Conservation (phyloP, 371 early-diverging fungal species). For the Mortierella sp. region DNA sequence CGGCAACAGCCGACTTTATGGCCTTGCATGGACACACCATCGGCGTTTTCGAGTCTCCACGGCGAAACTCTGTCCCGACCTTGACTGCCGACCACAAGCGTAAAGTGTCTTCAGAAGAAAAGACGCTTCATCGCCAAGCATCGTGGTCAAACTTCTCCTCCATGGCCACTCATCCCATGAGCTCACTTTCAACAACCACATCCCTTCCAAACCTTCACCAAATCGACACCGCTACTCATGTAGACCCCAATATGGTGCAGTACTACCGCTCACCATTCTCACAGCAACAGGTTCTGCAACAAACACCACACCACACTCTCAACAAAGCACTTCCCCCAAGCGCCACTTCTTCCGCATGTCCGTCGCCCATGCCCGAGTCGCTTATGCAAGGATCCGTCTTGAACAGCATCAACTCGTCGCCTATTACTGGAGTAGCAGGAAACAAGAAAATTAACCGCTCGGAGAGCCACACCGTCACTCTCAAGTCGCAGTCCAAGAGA, state of each 20-base stretch:
- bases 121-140: conserved; percentile 48
- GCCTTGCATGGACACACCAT: conserved; percentile 46
- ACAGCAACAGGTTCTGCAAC: conserved; percentile 18
- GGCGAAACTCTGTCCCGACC: conserved; percentile 52
- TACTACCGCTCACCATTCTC: conserved; percentile 36
- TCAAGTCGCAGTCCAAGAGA: conserved; percentile 61
- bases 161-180: conserved; percentile 11
- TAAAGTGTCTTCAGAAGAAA: conserved; percentile 45
- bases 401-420: conserved; percentile 31
- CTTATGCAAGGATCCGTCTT: conserved; percentile 36
- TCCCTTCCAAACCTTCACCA: conserved; percentile 23
- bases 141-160: conserved; percentile 50
- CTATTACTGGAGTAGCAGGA: conserved; percentile 60
- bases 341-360: conserved; percentile 39
- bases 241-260: conserved; percentile 39
- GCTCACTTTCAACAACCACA: conserved; percentile 13
- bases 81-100: conserved; percentile 39
- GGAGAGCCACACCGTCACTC: conserved; percentile 74
- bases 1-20: conserved; percentile 43
- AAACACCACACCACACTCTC: conserved; percentile 14
- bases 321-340: conserved; percentile 30
- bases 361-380: conserved; percentile 45
- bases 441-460: conserved; percentile 78
- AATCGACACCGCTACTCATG: conserved; percentile 19
- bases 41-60: conserved; percentile 31